Percentiles rank a stretch among this genome's conserved stretches.
These are phyloP conservation scores for Elsinoe necatrix DNA, from an alignment of 2,329 filamentous ascomycete species.

Conservation along the genomic window DNA sequence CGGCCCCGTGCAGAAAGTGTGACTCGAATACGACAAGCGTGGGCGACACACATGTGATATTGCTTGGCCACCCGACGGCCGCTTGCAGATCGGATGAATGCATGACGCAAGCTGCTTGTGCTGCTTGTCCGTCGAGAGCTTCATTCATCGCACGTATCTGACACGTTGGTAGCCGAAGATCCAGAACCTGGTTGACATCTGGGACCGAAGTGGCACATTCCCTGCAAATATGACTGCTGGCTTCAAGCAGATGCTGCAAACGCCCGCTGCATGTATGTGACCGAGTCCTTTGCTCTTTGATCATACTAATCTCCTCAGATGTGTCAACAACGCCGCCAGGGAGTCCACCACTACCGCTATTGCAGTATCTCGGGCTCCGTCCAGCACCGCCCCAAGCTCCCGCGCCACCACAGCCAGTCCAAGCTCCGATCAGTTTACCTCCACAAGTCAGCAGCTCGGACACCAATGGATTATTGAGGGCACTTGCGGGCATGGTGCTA, in stretches of 20 bases:
- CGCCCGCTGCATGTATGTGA: constrained; percentile 56
- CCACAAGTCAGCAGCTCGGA: constrained; percentile 22
- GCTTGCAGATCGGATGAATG: neutral
- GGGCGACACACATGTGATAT: neutral
- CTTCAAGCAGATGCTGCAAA: constrained; percentile 73
- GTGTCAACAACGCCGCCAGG: constrained; percentile 24
- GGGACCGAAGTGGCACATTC: constrained; percentile 93
- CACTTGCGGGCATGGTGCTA: constrained; percentile 25
- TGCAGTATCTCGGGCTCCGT: constrained; percentile 20
- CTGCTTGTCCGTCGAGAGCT: neutral
- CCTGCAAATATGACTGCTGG: constrained; percentile 67
- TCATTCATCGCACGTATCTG: neutral
- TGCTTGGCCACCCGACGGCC: neutral
- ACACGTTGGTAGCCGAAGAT: constrained; percentile 72
- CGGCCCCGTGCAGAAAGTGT: neutral
- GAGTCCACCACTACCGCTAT: constrained; percentile 26
- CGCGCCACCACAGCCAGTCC: constrained; percentile 1
- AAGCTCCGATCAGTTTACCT: constrained; percentile 18
- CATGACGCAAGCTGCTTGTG: neutral
- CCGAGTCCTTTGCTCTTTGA: constrained; percentile 21
- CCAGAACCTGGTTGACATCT: constrained; percentile 90
- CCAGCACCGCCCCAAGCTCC: neutral
- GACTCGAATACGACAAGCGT: neutral
- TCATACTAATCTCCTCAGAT: constrained; percentile 15
- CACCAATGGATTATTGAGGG: constrained; percentile 30